These are phyloP conservation scores for Chrysophaeum taylorii DNA, from an alignment of 352 stramenopile genomes.

Conservation along the genomic window DNA sequence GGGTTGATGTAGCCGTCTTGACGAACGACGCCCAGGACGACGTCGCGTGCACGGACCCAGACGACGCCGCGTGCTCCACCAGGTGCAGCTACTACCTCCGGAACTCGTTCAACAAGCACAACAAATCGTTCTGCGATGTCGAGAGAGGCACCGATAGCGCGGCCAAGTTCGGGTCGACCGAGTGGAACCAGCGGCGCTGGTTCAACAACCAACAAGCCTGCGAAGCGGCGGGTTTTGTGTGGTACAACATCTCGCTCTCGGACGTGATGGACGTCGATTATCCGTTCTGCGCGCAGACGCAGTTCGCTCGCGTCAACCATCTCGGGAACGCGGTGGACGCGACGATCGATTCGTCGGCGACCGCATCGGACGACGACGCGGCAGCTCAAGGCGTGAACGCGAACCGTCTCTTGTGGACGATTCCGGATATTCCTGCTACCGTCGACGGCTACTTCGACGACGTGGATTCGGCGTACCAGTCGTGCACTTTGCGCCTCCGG, in stretches of 20 bases:
- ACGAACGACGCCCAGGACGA: conserved; percentile 24
- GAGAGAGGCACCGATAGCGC: background rate
- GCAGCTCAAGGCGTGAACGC: conserved; percentile 23
- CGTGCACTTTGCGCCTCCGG: conserved; percentile 28
- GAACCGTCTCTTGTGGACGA: conserved; percentile 31
- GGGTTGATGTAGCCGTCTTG: conserved; percentile 39
- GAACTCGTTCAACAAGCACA: conserved; percentile 30
- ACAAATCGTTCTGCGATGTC: conserved; percentile 28
- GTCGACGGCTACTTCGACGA: background rate
- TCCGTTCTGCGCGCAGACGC: conserved; percentile 24
- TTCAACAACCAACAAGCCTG: conserved; percentile 31
- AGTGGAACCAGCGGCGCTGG: conserved; percentile 22
- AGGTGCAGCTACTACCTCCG: conserved; percentile 28
- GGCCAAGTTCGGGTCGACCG: conserved; percentile 14
- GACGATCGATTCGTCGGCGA: conserved; percentile 6
- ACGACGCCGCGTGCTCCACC: background rate
- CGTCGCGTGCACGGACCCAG: conserved; percentile 1
- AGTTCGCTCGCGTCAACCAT: conserved; percentile 39
- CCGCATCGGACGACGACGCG: background rate
- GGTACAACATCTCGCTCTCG: conserved; percentile 20
- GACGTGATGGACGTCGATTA: conserved; percentile 21
- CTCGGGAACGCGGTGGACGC: conserved; percentile 32
- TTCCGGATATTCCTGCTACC: conserved; percentile 23
- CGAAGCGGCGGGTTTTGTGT: conserved; percentile 24
- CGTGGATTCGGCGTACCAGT: conserved; percentile 25